These are phyloP conservation scores for Schoenoplectus triqueter DNA, from an alignment of 202 grass and related monocot species.

Conservation along the genomic window DNA sequence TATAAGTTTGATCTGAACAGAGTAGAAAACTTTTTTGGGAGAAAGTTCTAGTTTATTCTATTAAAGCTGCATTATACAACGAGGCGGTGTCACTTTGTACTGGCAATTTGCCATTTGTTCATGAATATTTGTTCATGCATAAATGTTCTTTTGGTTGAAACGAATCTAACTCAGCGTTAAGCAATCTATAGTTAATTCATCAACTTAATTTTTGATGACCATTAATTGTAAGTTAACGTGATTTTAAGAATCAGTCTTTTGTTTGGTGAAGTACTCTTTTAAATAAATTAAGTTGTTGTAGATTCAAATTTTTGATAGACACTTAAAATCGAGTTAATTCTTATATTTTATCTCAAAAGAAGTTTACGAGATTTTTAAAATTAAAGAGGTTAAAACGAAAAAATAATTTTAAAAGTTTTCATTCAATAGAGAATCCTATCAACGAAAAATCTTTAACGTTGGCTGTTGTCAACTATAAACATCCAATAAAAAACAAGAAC, in stretches of 20 bases:
- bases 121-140: slow-evolving; percentile 1
- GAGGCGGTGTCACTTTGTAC: background rate
- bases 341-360: too few relatives aligned
- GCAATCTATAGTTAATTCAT: background rate
- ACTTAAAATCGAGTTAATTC: too few relatives aligned
- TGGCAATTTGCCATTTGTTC: background rate
- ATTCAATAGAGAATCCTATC: too few relatives aligned
- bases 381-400: too few relatives aligned
- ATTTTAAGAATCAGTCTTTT: background rate
- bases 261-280: too few relatives aligned
- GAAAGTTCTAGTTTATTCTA: slow-evolving; percentile 4
- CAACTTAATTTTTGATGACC: background rate
- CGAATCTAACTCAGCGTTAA: slow-evolving; percentile 9
- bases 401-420: too few relatives aligned
- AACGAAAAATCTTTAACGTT: too few relatives aligned
- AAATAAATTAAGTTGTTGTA: too few relatives aligned
- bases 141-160: slow-evolving; percentile 18
- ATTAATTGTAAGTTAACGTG: background rate
- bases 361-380: too few relatives aligned
- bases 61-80: background rate
- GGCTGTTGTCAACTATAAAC: too few relatives aligned
- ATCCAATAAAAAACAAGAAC: too few relatives aligned
- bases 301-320: too few relatives aligned
- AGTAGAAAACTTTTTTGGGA: background rate
- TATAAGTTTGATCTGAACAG: background rate